Conservation (phyloP, 352 stramenopile genomes). For the Globisporangium mamillatum region DNA sequence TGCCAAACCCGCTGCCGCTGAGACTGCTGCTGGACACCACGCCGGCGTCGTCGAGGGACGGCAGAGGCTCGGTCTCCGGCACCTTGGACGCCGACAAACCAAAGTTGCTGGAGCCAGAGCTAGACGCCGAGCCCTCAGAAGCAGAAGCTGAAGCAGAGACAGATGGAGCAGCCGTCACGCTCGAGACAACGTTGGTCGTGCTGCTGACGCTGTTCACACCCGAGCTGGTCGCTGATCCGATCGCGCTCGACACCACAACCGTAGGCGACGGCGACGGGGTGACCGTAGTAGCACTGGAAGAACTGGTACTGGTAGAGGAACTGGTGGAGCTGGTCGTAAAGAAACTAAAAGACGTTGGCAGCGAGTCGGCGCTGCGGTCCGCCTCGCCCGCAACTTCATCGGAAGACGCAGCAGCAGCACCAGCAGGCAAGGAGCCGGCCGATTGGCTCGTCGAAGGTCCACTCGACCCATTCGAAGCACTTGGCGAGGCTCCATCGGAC, state of each 20-base stretch:
- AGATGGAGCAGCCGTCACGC: not conserved
- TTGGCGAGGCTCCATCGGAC: not conserved
- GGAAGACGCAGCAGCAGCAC: not conserved
- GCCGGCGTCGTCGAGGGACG: not conserved
- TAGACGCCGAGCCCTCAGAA: not conserved
- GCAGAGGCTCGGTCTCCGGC: not conserved
- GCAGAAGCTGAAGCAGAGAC: not conserved
- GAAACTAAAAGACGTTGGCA: not conserved
- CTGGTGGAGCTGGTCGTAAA: not conserved
- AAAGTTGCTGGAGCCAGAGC: not conserved
- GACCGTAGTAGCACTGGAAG: not conserved
- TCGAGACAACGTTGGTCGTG: not conserved
- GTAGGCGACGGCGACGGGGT: not conserved
- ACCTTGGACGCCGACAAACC: slow-evolving; percentile 7
- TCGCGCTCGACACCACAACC: slow-evolving; percentile 1
- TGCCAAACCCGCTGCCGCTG: not conserved
- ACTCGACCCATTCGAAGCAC: not conserved
- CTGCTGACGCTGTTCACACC: not conserved
- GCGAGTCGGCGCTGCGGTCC: slow-evolving; percentile 1
- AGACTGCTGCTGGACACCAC: not conserved
- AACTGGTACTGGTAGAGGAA: not conserved
- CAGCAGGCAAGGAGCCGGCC: not conserved
- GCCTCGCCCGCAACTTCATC: slow-evolving; percentile 10
- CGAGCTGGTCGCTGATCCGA: not conserved
- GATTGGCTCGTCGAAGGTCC: not conserved